Evolutionary conservation across 257 asterid genomes (phyloP), one percentile per base, ranked within the genome.

Genomic region (Scutellaria galericulata): DNA sequence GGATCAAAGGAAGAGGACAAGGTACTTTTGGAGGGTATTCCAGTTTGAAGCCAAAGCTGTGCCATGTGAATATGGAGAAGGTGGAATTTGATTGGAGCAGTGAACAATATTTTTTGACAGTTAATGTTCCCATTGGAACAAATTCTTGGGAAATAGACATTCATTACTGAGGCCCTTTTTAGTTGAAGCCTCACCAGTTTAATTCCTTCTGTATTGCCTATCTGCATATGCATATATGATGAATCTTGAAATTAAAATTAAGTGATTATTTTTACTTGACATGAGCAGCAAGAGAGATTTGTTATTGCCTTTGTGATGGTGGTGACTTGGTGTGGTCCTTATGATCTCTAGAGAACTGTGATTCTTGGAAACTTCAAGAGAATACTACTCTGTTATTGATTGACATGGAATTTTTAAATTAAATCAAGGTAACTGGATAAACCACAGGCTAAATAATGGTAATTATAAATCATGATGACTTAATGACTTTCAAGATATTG

Each of bases 21-120:
- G 89, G 89, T 24, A 61, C 57, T 54, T 83, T 87, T 24, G 93
- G 87, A 68, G 86, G 83, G 51, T 85, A 81, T 74, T 82, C 84
- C 11, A 75, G 65, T 77, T 44, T 27, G 64, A 60, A 74, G 53
- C 90, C 93, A 7, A 80, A 73, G 71, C 7, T 51, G 41, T 85
- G 93, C 82, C 46, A 37, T 45, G 76, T 87, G 62, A 79, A 87
- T 50, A 55, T 35, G 76, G 50, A 75, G 20, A 79, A 75, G 51
- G 75, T 40, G 66, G 80, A 63, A 10, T 83, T 78, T 9, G 31
- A 72, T 11, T 83, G 55, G 72, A 70, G 72, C 60, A 73, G 60
- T 11, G 75, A 85, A 54, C 39, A 79, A 5, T 77, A 78, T 66
- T 75, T 85, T 52, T 72, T 87, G 66, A 74, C 74, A 46, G 73